A percentile compares a stretch with the other conserved stretches of the same genome.
phyloP scores from a whole-genome alignment of 495 filamentous ascomycete species.

The Astrocystis sublimbata region DNA sequence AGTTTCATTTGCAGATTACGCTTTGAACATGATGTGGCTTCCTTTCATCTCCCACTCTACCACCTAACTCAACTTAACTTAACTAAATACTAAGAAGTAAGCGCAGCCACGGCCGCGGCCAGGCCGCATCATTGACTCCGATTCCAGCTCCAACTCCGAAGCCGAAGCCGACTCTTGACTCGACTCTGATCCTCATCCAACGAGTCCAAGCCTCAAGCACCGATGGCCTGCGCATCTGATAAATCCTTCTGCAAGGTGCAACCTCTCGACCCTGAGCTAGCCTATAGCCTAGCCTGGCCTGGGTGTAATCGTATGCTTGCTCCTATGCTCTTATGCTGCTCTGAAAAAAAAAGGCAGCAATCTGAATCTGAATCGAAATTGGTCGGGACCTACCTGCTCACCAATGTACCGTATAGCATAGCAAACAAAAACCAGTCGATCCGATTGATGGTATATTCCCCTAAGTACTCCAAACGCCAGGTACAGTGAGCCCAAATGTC shows the following conservation, averaged over 20 bases:
- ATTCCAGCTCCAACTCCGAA: no score
- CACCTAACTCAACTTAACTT: no score
- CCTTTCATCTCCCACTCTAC: slow-evolving; percentile 8
- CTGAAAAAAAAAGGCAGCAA: no score
- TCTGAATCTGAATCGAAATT: slow-evolving; percentile 14
- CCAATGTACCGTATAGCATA: no score
- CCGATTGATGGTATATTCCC: slow-evolving; percentile 38
- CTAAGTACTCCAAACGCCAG: slow-evolving; percentile 39
- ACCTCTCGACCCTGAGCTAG: neutral
- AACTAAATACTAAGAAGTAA: slow-evolving; percentile 17
- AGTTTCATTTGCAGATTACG: neutral
- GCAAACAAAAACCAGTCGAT: slow-evolving; percentile 37
- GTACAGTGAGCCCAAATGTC: slow-evolving; percentile 38
- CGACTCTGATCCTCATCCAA: slow-evolving; percentile 13
- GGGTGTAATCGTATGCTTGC: no score
- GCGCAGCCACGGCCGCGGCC: no score
- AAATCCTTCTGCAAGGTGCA: slow-evolving; percentile 12
- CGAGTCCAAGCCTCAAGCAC: neutral
- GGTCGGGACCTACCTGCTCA: slow-evolving; percentile 2
- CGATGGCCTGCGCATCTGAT: slow-evolving; percentile 11
- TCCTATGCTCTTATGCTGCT: neutral
- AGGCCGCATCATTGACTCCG: neutral
- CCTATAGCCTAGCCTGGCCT: no score
- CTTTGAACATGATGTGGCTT: slow-evolving; percentile 6
- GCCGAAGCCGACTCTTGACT: no score